Evolutionary conservation across 1,139 yeast genomes (phyloP).

Genomic region (Hansenula sp.): DNA sequence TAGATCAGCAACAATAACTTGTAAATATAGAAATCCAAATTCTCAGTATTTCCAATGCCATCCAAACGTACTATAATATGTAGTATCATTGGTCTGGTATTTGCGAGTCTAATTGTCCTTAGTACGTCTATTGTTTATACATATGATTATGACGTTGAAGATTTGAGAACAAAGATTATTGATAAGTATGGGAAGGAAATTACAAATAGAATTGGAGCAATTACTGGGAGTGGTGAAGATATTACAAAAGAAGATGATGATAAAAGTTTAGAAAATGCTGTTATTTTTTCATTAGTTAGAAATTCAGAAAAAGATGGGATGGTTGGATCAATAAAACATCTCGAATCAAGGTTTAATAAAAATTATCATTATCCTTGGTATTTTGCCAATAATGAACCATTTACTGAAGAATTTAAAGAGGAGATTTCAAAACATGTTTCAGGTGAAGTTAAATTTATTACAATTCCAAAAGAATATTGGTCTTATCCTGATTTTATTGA

Average conservation of each 20-base stretch:
- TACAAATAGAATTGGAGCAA: neutral
- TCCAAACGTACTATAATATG: neutral
- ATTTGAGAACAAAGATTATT: neutral
- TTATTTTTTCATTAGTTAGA: slow-evolving; percentile 5
- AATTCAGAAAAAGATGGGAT: slow-evolving; percentile 45
- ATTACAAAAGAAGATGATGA: neutral
- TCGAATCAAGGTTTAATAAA: slow-evolving; percentile 66
- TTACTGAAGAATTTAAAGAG: slow-evolving; percentile 50
- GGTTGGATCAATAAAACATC: slow-evolving; percentile 41
- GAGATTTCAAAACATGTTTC: slow-evolving; percentile 42
- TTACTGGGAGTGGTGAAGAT: neutral
- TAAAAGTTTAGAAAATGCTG: slow-evolving; percentile 1
- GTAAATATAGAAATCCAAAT: too few relatives aligned
- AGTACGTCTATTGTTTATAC: neutral
- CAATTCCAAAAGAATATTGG: slow-evolving; percentile 63
- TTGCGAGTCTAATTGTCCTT: neutral
- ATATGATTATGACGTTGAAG: neutral
- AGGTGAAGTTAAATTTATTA: slow-evolving; percentile 62
- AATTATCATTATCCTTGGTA: slow-evolving; percentile 75
- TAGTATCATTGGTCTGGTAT: neutral
- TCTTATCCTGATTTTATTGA: slow-evolving; percentile 67
- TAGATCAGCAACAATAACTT: too few relatives aligned
- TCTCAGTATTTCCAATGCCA: neutral
- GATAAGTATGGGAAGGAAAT: neutral
- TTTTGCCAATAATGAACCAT: slow-evolving; percentile 60